Conservation (phyloP, 495 filamentous ascomycete species). For the Glarea lozoyensis region DNA sequence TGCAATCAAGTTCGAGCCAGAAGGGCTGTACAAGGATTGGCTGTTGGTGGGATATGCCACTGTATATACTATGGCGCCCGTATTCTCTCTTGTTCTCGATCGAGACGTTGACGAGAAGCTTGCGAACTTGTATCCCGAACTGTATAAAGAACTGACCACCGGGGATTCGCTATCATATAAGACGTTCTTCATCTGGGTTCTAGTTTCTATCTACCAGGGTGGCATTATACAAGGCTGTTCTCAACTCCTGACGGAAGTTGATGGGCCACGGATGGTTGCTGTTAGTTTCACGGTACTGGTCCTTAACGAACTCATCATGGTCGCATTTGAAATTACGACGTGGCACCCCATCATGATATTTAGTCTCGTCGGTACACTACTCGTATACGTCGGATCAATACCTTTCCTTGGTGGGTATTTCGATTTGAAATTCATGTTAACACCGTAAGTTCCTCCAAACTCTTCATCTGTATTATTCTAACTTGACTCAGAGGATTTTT, state of each 20-base stretch:
- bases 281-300: constrained; percentile 89
- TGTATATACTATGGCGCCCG: constrained; percentile 88
- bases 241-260: constrained; percentile 73
- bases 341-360: constrained; percentile 95
- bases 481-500: constrained; percentile 55
- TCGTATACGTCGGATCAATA: constrained; percentile 71
- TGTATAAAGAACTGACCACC: constrained; percentile 90
- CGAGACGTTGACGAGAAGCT: constrained; percentile 88
- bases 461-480: not conserved
- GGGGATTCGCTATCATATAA: constrained; percentile 80
- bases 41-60: constrained; percentile 95
- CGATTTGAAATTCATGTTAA: constrained; percentile 73
- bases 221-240: constrained; percentile 86
- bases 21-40: constrained; percentile 93
- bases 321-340: constrained; percentile 88
- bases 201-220: constrained; percentile 91
- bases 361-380: constrained; percentile 67
- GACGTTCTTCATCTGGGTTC: constrained; percentile 96
- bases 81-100: constrained; percentile 94
- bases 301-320: constrained; percentile 94
- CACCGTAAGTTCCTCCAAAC: constrained; percentile 33
- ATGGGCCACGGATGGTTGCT: constrained; percentile 67
- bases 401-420: constrained; percentile 89
- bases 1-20: constrained; percentile 80
- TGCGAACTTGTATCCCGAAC: constrained; percentile 90